Evolutionary conservation across 2,329 filamentous ascomycete genomes (phyloP), one percentile per base, ranked within the genome.

Genomic region (Fusarium palustre): DNA sequence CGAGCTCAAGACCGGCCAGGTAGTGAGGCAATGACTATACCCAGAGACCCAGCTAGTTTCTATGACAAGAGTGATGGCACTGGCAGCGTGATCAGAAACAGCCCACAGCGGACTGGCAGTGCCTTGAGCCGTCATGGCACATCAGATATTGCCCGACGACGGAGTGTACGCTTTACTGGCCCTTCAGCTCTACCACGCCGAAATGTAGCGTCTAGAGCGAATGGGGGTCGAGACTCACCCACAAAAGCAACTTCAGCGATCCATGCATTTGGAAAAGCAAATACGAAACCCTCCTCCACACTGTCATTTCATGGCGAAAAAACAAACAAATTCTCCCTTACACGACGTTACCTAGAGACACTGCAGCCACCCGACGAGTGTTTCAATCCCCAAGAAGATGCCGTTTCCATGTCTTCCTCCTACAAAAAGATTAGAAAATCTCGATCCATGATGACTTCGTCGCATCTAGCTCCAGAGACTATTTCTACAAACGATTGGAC

Each of bases 101-200:
- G 63, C n/a, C 9, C 59, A 5, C 64, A 67, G 36, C 55, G 71
- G 15, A 61, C 52, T 42, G 43, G 50, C 25, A 70, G 64, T 56
- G 61, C 48, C 22, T 59, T 25, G 24, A 69, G 65, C 36, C 70
- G 69, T 4, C 73, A 73, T n/a, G 64, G 71, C 18, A 66, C 63
- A 16, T 52, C 60, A 20, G 43, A 59, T 11, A 67, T 57, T 11
- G 66, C 86, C 41, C 82, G 81, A 10, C 82, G 84, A 59, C 84
- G 85, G 57, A 90, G 88, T 69, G 82, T 90, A 42, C 83, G 88
- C 2, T 90, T 88, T 65, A 80, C 84, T 3, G 79, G 77, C 1
- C 78, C 78, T 3, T 74, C 72, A 16, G 75, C 78, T 16, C 67
- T 38, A 8, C 75, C 77, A 16, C 74, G 72, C 52, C 72, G 75